Percentiles rank a stretch among this genome's conserved stretches.
phyloP scores from a whole-genome alignment of 805 yeast genomes.

The Gaillardinia entomophila region DNA sequence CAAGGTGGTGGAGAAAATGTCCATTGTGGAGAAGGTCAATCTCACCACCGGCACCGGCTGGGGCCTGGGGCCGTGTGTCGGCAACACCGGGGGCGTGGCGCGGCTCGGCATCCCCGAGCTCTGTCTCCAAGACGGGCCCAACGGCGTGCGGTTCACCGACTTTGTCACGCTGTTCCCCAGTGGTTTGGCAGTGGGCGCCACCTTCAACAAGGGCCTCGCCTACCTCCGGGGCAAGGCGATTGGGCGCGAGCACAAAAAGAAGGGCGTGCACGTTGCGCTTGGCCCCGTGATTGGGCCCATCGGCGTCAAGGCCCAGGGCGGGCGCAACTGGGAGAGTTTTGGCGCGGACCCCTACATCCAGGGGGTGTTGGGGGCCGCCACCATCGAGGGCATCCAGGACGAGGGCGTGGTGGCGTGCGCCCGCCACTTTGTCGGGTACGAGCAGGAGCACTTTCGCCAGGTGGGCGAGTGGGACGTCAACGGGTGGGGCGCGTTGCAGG shows the following conservation, averaged over 20 bases:
- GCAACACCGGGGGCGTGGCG: slow-evolving; percentile 56
- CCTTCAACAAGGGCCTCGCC: slow-evolving; percentile 49
- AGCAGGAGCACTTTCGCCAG: slow-evolving; percentile 57
- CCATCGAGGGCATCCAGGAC: slow-evolving; percentile 51
- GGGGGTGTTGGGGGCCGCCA: slow-evolving; percentile 48
- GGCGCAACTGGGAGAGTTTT: slow-evolving; percentile 62
- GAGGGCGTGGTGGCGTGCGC: slow-evolving; percentile 54
- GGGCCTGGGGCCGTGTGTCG: slow-evolving; percentile 58
- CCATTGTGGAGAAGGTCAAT: slow-evolving; percentile 55
- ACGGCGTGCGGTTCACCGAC: slow-evolving; percentile 55
- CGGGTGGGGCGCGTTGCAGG: slow-evolving; percentile 38
- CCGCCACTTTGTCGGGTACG: slow-evolving; percentile 56
- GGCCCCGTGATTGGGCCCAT: slow-evolving; percentile 60
- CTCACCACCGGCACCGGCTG: slow-evolving; percentile 61
- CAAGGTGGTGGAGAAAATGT: slow-evolving; percentile 49
- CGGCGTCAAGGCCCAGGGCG: slow-evolving; percentile 58
- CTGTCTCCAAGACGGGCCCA: slow-evolving; percentile 60
- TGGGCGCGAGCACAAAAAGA: slow-evolving; percentile 48
- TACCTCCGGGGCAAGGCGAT: slow-evolving; percentile 50
- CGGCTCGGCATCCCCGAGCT: slow-evolving; percentile 48
- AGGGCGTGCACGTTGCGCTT: slow-evolving; percentile 50
- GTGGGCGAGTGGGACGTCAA: slow-evolving; percentile 43
- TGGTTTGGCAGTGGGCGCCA: slow-evolving; percentile 53
- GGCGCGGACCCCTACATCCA: slow-evolving; percentile 58
- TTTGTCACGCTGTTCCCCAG: slow-evolving; percentile 53